Conservation (phyloP, 768 basidiomycete genomes). For the Boletus reticuloceps region DNA sequence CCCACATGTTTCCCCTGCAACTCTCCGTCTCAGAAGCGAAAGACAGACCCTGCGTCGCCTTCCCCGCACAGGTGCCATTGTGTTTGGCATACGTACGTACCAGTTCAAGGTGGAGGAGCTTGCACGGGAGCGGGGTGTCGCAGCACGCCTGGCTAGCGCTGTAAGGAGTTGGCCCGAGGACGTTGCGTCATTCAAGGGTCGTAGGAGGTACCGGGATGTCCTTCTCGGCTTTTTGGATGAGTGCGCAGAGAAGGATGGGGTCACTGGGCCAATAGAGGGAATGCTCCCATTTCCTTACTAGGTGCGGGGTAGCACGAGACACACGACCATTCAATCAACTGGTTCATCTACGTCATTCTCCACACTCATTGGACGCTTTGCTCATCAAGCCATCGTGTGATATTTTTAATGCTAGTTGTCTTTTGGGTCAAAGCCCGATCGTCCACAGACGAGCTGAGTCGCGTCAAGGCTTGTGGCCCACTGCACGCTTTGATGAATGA, state of each 20-base stretch:
- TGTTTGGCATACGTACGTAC: conserved; percentile 75
- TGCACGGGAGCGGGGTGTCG: conserved; percentile 54
- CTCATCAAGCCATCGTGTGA: not conserved
- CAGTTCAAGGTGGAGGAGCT: conserved; percentile 53
- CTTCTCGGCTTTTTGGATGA: conserved; percentile 26
- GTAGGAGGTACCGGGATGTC: conserved; percentile 20
- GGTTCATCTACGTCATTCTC: not conserved
- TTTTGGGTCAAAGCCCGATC: conserved; percentile 1
- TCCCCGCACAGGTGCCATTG: conserved; percentile 58
- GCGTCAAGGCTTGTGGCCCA: not conserved
- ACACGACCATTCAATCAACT: not conserved
- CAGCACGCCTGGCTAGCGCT: conserved; percentile 62
- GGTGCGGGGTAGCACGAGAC: not conserved
- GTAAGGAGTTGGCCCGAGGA: conserved; percentile 69
- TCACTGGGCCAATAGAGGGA: conserved; percentile 11
- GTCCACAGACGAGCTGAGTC: not conserved
- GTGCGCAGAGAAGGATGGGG: conserved; percentile 20
- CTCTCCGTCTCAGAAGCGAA: conserved; percentile 59
- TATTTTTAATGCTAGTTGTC: not conserved
- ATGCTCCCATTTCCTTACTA: conserved; percentile 21
- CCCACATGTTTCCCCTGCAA: conserved; percentile 33
- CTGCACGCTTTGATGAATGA: not conserved
- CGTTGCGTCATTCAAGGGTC: conserved; percentile 38
- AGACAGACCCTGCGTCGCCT: conserved; percentile 71
- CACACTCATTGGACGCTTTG: not conserved